These are phyloP conservation scores for Dioszegia crocea DNA, from an alignment of 768 basidiomycete genomes.

Conservation along the genomic window DNA sequence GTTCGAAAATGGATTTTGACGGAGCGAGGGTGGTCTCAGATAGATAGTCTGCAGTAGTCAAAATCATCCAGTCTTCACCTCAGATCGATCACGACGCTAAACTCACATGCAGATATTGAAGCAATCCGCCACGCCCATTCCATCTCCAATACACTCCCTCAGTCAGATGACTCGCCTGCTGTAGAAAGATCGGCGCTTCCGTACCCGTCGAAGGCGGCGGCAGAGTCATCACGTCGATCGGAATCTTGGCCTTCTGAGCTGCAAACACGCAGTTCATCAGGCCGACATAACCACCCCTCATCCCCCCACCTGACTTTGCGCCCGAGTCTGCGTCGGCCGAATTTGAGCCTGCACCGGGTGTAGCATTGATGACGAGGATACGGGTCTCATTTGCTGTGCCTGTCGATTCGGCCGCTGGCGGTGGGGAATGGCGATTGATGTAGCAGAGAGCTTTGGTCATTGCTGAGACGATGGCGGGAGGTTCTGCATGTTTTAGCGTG, in stretches of 20 bases:
- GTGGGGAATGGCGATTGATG: slow-evolving; percentile 56
- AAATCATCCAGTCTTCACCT: background rate
- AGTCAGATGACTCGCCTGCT: slow-evolving; percentile 93
- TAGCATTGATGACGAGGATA: slow-evolving; percentile 79
- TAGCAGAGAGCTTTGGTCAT: slow-evolving; percentile 88
- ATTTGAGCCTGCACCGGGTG: slow-evolving; percentile 57
- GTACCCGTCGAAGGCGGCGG: slow-evolving; percentile 69
- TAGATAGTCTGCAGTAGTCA: slow-evolving; percentile 68
- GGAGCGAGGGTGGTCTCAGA: slow-evolving; percentile 65
- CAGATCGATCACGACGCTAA: background rate
- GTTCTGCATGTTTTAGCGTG: slow-evolving; percentile 51
- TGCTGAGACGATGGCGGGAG: slow-evolving; percentile 70
- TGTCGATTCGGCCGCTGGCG: slow-evolving; percentile 9
- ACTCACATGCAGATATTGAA: slow-evolving; percentile 37
- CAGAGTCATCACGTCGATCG: slow-evolving; percentile 92
- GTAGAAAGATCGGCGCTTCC: slow-evolving; percentile 67
- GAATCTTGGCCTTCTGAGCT: slow-evolving; percentile 94
- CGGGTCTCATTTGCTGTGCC: slow-evolving; percentile 54
- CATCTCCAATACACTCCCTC: slow-evolving; percentile 82
- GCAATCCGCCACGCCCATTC: slow-evolving; percentile 38
- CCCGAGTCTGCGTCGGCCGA: background rate
- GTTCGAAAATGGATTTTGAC: slow-evolving; percentile 65
- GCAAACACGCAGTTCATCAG: slow-evolving; percentile 99
- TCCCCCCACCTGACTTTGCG: slow-evolving; percentile 16
- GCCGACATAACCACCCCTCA: slow-evolving; percentile 73